Evolutionary conservation across 1,284 basidiomycete species (phyloP), one percentile per base, ranked within the genome.

Genomic region (Volvariella surrecta): DNA sequence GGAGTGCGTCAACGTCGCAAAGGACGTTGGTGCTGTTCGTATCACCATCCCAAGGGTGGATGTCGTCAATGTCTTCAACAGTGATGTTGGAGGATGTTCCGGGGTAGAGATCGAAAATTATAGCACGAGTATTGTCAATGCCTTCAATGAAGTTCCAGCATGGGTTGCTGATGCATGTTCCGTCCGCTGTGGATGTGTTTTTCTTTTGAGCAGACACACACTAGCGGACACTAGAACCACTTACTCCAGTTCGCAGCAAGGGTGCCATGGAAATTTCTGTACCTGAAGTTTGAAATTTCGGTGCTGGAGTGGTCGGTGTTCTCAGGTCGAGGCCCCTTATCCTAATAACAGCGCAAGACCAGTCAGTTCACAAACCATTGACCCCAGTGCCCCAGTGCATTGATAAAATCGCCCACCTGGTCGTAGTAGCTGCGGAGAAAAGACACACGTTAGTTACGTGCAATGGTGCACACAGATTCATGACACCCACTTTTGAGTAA

Each of bases 401-500:
- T 20, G 4, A 8, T 31, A 34, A 16, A 3, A 30, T 10, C 4
- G 30, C 45, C 8, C 31, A 58, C 55, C 37, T 62, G 63, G 40
- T 64, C 61, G 44, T 59, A 64, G 37, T 66, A 64, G 45, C 62
- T 64, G 42, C 17, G 10, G 2, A 37, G 32, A 21, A 31, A 21
- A 1, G 28, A n/a, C n/a, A n/a, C n/a, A n/a, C n/a, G n/a, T n/a
- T n/a, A n/a, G n/a, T n/a, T n/a, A n/a, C n/a, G n/a, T n/a, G n/a
- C n/a, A n/a, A n/a, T n/a, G n/a, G n/a, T n/a, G n/a, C n/a, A n/a
- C n/a, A n/a, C n/a, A n/a, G n/a, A n/a, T n/a, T n/a, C n/a, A n/a
- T 34, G 13, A 3, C 19, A 53, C 55, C 44, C 54, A 73, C 58
- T 68, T 71, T 55, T 71, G 68, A 2, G 70, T 72, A 43, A 71